Evolutionary conservation across 2,329 filamentous ascomycete species (phyloP).

Genomic region (Ascochyta koolunga): DNA sequence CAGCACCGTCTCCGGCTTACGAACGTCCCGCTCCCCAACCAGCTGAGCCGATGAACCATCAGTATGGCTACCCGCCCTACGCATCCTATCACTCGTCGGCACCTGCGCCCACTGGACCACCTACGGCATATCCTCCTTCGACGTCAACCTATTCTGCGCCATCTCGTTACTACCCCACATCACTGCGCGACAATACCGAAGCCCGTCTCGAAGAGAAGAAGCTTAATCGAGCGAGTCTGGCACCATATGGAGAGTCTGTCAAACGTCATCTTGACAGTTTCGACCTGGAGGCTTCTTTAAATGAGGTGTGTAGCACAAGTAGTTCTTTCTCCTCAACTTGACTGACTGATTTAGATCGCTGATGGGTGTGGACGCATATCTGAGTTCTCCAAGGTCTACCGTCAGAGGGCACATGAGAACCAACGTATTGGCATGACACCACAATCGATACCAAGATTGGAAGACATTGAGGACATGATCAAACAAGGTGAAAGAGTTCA

Average conservation of each 20-base stretch:
- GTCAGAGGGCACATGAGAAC: constrained; percentile 57
- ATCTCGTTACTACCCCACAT: constrained; percentile 40
- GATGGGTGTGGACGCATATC: constrained; percentile 51
- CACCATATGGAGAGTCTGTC: constrained; percentile 56
- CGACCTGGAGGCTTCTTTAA: constrained; percentile 62
- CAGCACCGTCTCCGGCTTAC: constrained; percentile 43
- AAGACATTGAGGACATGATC: constrained; percentile 61
- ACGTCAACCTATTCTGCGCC: constrained; percentile 50
- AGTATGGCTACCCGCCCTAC: constrained; percentile 51
- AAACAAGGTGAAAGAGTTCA: constrained; percentile 53
- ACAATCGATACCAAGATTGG: constrained; percentile 56
- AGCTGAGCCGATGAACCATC: constrained; percentile 47
- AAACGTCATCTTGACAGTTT: constrained; percentile 69
- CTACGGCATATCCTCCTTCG: constrained; percentile 51
- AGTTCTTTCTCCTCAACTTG: neutral
- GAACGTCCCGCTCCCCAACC: constrained; percentile 45
- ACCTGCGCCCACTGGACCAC: constrained; percentile 42
- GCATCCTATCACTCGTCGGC: constrained; percentile 50
- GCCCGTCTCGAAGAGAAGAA: constrained; percentile 46
- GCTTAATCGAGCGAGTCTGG: constrained; percentile 39
- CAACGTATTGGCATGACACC: constrained; percentile 55
- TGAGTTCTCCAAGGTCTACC: constrained; percentile 59
- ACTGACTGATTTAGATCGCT: constrained; percentile 49
- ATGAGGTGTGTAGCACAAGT: constrained; percentile 49
- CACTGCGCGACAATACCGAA: constrained; percentile 49